Conservation (phyloP, 768 basidiomycete species). For the Termitomyces sp. region DNA sequence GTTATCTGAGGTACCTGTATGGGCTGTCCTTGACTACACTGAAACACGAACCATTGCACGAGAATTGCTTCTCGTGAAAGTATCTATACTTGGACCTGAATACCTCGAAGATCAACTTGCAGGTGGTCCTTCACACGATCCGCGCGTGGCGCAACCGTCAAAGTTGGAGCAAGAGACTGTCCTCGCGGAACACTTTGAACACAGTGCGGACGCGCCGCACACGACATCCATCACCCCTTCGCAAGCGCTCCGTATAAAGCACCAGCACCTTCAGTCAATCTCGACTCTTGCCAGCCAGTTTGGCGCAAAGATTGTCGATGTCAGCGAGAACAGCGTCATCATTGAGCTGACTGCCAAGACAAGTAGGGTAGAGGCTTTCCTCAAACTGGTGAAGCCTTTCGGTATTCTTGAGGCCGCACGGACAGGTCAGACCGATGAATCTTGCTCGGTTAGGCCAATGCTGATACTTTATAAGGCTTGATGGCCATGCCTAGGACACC, state of each 20-base stretch:
- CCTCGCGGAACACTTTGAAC: conserved; percentile 79
- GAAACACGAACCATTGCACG: conserved; percentile 88
- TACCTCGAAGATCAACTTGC: conserved; percentile 90
- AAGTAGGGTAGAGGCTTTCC: conserved; percentile 86
- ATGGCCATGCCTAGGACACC: conserved; percentile 99
- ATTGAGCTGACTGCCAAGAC: conserved; percentile 96
- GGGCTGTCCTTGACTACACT: conserved; percentile 99
- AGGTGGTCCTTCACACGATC: conserved; percentile 82
- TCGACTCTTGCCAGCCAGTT: conserved; percentile 83
- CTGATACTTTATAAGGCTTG: conserved; percentile 50
- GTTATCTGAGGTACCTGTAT: conserved; percentile 85
- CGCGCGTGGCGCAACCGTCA: conserved; percentile 42
- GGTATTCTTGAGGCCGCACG: conserved; percentile 94
- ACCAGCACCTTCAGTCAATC: conserved; percentile 87
- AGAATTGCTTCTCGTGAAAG: conserved; percentile 92
- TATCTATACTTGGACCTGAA: conserved; percentile 96
- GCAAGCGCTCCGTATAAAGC: conserved; percentile 85
- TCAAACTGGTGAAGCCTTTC: conserved; percentile 88
- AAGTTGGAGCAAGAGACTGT: conserved; percentile 71
- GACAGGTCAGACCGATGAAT: conserved; percentile 55
- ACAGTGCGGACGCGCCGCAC: conserved; percentile 36
- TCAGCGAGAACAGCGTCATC: conserved; percentile 92
- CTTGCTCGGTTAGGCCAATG: background rate
- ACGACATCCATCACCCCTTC: conserved; percentile 60
- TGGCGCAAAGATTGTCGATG: conserved; percentile 89